A percentile compares a stretch with the other conserved stretches of the same genome.
Conservation (phyloP, 2,329 filamentous ascomycete species). For the Claviceps humidiphila region DNA sequence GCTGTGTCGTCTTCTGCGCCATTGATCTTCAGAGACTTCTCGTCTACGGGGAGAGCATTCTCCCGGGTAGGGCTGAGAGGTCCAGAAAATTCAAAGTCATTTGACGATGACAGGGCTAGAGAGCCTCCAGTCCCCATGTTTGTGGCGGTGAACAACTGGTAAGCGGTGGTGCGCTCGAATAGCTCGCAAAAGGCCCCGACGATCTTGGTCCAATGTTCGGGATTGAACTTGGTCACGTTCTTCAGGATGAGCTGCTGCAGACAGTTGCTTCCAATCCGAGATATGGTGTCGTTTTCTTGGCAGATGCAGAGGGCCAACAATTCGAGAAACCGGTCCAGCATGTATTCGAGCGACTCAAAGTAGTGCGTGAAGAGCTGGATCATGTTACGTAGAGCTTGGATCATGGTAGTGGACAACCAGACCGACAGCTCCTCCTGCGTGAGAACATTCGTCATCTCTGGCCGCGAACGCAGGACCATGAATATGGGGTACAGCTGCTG, state of each 20-base stretch:
- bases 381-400: conserved; percentile 95
- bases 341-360: conserved; percentile 89
- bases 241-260: conserved; percentile 92
- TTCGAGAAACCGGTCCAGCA: conserved; percentile 95
- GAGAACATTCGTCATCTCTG: conserved; percentile 87
- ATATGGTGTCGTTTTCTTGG: conserved; percentile 97
- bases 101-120: conserved; percentile 36
- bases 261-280: conserved; percentile 95
- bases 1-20: conserved; percentile 29
- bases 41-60: conserved; percentile 25
- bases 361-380: conserved; percentile 98
- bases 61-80: conserved; percentile 29
- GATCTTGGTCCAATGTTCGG: conserved; percentile 84
- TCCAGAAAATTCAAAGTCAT: conserved; percentile 37
- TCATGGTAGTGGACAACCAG: conserved; percentile 98
- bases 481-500: conserved; percentile 97
- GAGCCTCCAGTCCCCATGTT: conserved; percentile 41
- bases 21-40: conserved; percentile 49
- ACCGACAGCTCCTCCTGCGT: conserved; percentile 96
- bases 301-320: conserved; percentile 92
- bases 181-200: conserved; percentile 92
- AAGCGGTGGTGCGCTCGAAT: conserved; percentile 87
- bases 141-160: conserved; percentile 84
- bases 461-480: conserved; percentile 90
- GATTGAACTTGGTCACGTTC: conserved; percentile 83